Percentiles rank a stretch among this genome's conserved stretches.
Conservation (phyloP, 2,329 filamentous ascomycete genomes). For the Sporothrix curviconia region DNA sequence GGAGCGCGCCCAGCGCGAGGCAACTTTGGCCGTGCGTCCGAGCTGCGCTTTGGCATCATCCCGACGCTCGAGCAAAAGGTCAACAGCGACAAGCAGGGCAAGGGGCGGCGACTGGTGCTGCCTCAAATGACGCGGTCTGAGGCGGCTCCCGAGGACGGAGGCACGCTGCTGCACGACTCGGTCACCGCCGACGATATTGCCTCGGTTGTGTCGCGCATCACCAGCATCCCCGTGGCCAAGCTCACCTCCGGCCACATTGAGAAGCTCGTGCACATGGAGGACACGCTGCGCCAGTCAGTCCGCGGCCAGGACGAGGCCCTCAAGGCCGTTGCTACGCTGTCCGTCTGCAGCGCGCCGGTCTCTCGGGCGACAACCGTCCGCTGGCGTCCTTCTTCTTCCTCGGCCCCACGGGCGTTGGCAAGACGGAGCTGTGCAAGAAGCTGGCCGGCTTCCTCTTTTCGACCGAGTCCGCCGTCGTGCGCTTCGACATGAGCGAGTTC, state of each 20-base stretch:
- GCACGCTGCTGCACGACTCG: slow-evolving; percentile 78
- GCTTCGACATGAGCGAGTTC: slow-evolving; percentile 98
- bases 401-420: slow-evolving; percentile 91
- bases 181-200: slow-evolving; percentile 96
- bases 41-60: slow-evolving; percentile 82
- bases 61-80: slow-evolving; percentile 73
- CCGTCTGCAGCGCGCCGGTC: slow-evolving; percentile 82
- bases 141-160: no score
- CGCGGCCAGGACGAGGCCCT: slow-evolving; percentile 93
- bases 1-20: slow-evolving; percentile 82
- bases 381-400: slow-evolving; percentile 97
- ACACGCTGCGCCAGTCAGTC: slow-evolving; percentile 73
- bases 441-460: slow-evolving; percentile 90
- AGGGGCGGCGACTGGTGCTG: no score
- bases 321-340: slow-evolving; percentile 85
- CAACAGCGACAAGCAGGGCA: slow-evolving; percentile 60
- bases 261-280: slow-evolving; percentile 93
- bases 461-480: slow-evolving; percentile 80
- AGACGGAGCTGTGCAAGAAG: slow-evolving; percentile 96
- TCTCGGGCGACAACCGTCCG: slow-evolving; percentile 86
- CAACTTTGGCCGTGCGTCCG: slow-evolving; percentile 84
- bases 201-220: slow-evolving; percentile 80
- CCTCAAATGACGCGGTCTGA: no score
- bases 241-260: slow-evolving; percentile 90
- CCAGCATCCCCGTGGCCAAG: slow-evolving; percentile 87